Conservation (phyloP, 805 yeast species). For the Zygosaccharomyces siamensis region DNA sequence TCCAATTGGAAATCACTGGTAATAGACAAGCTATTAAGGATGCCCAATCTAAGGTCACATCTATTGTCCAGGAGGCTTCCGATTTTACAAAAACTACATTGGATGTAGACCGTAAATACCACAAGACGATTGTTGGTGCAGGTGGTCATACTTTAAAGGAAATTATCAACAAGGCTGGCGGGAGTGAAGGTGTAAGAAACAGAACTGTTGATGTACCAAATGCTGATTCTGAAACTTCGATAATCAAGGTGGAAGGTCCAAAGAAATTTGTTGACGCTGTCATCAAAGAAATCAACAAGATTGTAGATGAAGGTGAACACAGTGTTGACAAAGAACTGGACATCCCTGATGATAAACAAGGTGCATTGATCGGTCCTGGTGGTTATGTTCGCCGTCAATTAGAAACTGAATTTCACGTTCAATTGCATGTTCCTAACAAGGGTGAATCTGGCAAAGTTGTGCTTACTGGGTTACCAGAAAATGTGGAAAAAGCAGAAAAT, state of each 20-base stretch:
- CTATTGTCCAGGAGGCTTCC: slow-evolving; percentile 58
- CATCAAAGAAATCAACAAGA: slow-evolving; percentile 52
- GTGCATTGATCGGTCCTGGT: slow-evolving; percentile 73
- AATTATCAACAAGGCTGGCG: slow-evolving; percentile 77
- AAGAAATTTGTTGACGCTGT: slow-evolving; percentile 65
- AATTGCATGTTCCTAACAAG: slow-evolving; percentile 61
- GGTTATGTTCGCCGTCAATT: slow-evolving; percentile 70
- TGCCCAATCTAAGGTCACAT: slow-evolving; percentile 60
- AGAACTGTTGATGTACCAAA: slow-evolving; percentile 54
- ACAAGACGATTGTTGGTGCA: slow-evolving; percentile 71
- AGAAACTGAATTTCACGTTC: slow-evolving; percentile 64
- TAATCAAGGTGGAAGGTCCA: slow-evolving; percentile 69
- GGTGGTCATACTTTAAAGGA: slow-evolving; percentile 70
- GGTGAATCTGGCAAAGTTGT: slow-evolving; percentile 46
- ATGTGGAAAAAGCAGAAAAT: slow-evolving; percentile 56
- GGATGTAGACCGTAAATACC: slow-evolving; percentile 68
- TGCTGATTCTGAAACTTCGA: slow-evolving; percentile 51
- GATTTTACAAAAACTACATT: slow-evolving; percentile 55
- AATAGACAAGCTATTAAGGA: slow-evolving; percentile 67
- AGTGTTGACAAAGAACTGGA: slow-evolving; percentile 47
- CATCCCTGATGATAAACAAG: slow-evolving; percentile 69
- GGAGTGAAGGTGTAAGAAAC: slow-evolving; percentile 42
- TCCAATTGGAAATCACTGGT: slow-evolving; percentile 70
- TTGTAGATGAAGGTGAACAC: slow-evolving; percentile 63
- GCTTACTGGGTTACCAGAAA: slow-evolving; percentile 62